Evolutionary conservation across 2,329 filamentous ascomycete species (phyloP).

Genomic region (Colletotrichum sp.): DNA sequence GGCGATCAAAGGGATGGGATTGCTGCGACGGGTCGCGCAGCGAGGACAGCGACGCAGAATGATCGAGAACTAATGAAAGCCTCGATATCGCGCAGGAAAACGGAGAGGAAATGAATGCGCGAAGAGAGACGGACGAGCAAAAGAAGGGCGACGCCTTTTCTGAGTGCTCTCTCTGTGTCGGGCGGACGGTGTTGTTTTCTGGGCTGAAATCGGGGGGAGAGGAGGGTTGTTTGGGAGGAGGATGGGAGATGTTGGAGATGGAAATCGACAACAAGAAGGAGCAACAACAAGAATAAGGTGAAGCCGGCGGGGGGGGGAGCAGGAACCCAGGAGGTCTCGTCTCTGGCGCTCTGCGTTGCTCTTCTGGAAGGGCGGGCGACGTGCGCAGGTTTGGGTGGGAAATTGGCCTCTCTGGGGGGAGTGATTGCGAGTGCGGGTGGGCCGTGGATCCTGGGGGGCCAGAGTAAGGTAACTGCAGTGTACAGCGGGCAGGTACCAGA

Average conservation of each 20-base stretch:
- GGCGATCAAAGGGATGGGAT: constrained; percentile 13
- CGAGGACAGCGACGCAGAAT: constrained; percentile 17
- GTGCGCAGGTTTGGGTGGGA: constrained; percentile 16
- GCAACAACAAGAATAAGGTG: constrained; percentile 17
- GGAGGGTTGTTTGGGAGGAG: constrained; percentile 23
- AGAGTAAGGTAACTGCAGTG: not conserved
- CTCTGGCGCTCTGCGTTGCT: not conserved
- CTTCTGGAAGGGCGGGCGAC: constrained; percentile 16
- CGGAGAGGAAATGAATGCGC: constrained; percentile 25
- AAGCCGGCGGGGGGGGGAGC: not conserved
- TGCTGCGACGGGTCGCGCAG: constrained; percentile 23
- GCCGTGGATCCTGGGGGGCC: constrained; percentile 3
- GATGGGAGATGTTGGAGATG: constrained; percentile 14
- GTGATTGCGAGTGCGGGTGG: constrained; percentile 21
- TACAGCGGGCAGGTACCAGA: not conserved
- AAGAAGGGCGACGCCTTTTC: constrained; percentile 21
- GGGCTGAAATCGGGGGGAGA: constrained; percentile 15
- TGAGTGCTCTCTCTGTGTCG: constrained; percentile 22
- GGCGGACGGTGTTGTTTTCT: constrained; percentile 25
- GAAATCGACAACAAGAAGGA: constrained; percentile 1
- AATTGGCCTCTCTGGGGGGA: constrained; percentile 17
- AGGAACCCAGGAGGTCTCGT: not conserved
- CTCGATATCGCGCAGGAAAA: constrained; percentile 37
- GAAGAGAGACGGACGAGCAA: constrained; percentile 20
- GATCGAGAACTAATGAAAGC: constrained; percentile 56